Percentiles rank a stretch among this genome's conserved stretches.
Conservation (phyloP, 176 grass and related monocot genomes). For the Pontederia crassipes region DNA sequence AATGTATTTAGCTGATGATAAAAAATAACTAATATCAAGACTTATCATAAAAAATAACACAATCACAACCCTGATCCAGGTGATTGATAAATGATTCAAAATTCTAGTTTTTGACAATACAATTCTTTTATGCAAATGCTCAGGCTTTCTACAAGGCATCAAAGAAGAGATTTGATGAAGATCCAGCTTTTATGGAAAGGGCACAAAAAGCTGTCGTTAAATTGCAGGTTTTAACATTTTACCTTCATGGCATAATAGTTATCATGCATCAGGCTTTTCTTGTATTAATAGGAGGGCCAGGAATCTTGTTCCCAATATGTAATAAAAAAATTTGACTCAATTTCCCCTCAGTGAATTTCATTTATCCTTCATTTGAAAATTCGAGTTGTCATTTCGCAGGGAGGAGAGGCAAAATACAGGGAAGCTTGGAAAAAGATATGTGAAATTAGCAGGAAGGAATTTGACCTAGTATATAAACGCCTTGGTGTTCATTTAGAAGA, state of each 20-base stretch:
- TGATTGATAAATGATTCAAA: neutral
- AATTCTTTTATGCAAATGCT: neutral
- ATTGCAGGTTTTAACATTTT: conserved; percentile 50
- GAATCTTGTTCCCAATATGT: too few relatives aligned
- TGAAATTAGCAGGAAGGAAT: conserved; percentile 85
- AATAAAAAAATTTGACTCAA: too few relatives aligned
- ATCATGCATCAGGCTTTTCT: too few relatives aligned
- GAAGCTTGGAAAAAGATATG: conserved; percentile 94
- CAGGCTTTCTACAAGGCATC: conserved; percentile 95
- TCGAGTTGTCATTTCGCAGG: conserved; percentile 31
- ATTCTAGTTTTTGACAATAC: neutral
- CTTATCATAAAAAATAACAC: too few relatives aligned
- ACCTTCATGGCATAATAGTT: neutral
- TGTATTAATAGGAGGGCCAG: too few relatives aligned
- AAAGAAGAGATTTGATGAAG: conserved; percentile 74
- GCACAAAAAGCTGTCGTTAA: conserved; percentile 85
- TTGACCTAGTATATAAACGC: conserved; percentile 71
- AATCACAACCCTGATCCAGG: too few relatives aligned
- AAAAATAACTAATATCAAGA: too few relatives aligned
- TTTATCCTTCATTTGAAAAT: too few relatives aligned
- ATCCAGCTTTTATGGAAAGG: conserved; percentile 67
- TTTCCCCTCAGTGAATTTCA: too few relatives aligned
- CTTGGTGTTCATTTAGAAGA: conserved; percentile 68
- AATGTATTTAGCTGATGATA: too few relatives aligned
- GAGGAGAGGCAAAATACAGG: conserved; percentile 66